Evolutionary conservation across 768 basidiomycete species (phyloP).

Genomic region (Tylopilus plumbeoviolaceoides): DNA sequence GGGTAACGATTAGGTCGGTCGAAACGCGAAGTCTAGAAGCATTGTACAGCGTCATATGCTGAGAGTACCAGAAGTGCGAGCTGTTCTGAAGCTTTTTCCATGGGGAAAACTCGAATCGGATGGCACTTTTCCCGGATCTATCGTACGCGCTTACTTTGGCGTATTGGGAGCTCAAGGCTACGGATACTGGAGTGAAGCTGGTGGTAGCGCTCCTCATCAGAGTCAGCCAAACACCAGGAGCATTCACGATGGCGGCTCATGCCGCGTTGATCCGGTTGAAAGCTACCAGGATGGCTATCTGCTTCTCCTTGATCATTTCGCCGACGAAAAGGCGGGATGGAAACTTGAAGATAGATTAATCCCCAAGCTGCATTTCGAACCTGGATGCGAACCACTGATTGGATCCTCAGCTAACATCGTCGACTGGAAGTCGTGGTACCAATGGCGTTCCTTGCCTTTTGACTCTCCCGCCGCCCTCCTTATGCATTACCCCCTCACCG

Average conservation of each 20-base stretch:
- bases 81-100: conserved; percentile 35
- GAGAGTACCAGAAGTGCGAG: conserved; percentile 30
- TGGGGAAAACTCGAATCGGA: conserved; percentile 43
- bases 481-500: conserved; percentile 41
- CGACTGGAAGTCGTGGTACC: conserved; percentile 44
- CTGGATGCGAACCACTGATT: conserved; percentile 25
- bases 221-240: conserved; percentile 14
- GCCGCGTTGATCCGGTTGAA: conserved; percentile 9
- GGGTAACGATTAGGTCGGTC: conserved; percentile 1
- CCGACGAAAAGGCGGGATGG: conserved; percentile 35
- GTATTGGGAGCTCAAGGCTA: conserved; percentile 38
- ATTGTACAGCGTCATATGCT: conserved; percentile 35
- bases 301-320: conserved; percentile 29
- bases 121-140: conserved; percentile 33
- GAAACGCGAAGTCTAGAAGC: background rate
- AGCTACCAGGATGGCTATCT: conserved; percentile 32
- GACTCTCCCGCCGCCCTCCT: conserved; percentile 41
- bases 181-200: conserved; percentile 41
- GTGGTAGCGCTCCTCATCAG: conserved; percentile 33
- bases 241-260: background rate
- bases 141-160: conserved; percentile 34
- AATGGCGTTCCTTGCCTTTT: conserved; percentile 42
- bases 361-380: conserved; percentile 31
- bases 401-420: conserved; percentile 27
- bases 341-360: conserved; percentile 33